phyloP scores from a whole-genome alignment of 1,284 basidiomycete species.

The Leccinum fallax region DNA sequence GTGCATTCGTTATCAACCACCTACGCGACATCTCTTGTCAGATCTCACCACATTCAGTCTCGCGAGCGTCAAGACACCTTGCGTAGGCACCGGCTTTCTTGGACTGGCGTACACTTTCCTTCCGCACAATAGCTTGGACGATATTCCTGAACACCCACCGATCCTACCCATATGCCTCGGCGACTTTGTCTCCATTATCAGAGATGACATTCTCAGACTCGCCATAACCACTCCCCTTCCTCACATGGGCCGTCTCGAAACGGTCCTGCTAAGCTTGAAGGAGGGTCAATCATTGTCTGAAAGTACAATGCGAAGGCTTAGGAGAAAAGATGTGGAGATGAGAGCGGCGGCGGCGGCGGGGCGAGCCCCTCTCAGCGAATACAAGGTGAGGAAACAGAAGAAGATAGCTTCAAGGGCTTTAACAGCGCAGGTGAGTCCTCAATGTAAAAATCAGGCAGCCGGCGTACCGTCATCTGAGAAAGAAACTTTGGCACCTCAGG shows the following conservation, averaged over 20 bases:
- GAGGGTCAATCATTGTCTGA: slow-evolving; percentile 31
- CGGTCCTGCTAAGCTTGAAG: slow-evolving; percentile 24
- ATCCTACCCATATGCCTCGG: slow-evolving; percentile 20
- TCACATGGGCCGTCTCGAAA: slow-evolving; percentile 23
- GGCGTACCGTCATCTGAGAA: neutral
- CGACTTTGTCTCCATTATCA: neutral
- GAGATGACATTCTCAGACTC: slow-evolving; percentile 16
- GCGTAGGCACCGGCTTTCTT: slow-evolving; percentile 27
- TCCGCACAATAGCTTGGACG: slow-evolving; percentile 12
- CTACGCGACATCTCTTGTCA: slow-evolving; percentile 24
- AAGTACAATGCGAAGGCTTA: slow-evolving; percentile 28
- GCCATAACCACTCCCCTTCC: slow-evolving; percentile 28
- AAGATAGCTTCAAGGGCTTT: slow-evolving; percentile 13
- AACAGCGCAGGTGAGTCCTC: slow-evolving; percentile 15
- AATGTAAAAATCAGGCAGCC: slow-evolving; percentile 1
- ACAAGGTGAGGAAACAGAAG: slow-evolving; percentile 25
- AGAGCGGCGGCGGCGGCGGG: slow-evolving; percentile 27
- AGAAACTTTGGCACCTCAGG: neutral
- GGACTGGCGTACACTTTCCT: slow-evolving; percentile 18
- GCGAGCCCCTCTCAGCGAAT: slow-evolving; percentile 26
- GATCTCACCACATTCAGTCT: slow-evolving; percentile 29
- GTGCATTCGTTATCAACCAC: slow-evolving; percentile 31
- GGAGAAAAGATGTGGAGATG: slow-evolving; percentile 27
- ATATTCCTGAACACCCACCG: slow-evolving; percentile 24
- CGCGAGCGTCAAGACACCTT: slow-evolving; percentile 26